phyloP scores from a whole-genome alignment of 345 rosid species.

The Populus ilicifolia region DNA sequence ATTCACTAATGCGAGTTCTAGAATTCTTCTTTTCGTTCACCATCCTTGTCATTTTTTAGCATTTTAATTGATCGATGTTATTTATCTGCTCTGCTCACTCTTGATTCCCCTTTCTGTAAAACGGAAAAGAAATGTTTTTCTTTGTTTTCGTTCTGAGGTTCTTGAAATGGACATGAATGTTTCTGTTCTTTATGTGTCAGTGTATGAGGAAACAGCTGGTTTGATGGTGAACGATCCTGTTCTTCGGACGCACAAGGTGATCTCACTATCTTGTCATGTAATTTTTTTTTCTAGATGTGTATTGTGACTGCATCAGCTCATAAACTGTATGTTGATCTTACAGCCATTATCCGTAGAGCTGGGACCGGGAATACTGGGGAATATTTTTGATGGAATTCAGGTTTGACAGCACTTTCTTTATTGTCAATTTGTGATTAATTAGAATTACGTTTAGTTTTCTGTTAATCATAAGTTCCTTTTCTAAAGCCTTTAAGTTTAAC shows the following conservation, averaged over 20 bases:
- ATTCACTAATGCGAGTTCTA: not conserved
- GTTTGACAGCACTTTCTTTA: slow-evolving; percentile 33
- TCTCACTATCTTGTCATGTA: not conserved
- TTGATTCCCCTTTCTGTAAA: not conserved
- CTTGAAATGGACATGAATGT: not conserved
- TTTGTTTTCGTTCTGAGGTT: not conserved
- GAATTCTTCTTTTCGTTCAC: not conserved
- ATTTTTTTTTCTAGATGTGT: not conserved
- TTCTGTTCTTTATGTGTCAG: slow-evolving; percentile 36
- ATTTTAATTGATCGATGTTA: not conserved
- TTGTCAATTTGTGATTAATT: not conserved
- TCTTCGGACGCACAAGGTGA: slow-evolving; percentile 84
- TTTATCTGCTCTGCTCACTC: not conserved
- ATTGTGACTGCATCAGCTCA: slow-evolving; percentile 14
- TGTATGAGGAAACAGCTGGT: slow-evolving; percentile 96
- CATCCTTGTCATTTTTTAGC: not conserved
- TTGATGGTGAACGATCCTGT: slow-evolving; percentile 94
- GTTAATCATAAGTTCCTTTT: not conserved
- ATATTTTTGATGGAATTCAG: slow-evolving; percentile 99
- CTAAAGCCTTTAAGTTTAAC: slow-evolving; percentile 1
- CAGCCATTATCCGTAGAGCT: slow-evolving; percentile 98
- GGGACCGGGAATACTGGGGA: slow-evolving; percentile 98
- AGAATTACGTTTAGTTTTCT: not conserved
- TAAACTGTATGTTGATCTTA: slow-evolving; percentile 22
- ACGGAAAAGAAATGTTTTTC: not conserved